Evolutionary conservation across 1,284 basidiomycete species (phyloP), one percentile per base, ranked within the genome.

Genomic region (Ceratobasidium sp.): DNA sequence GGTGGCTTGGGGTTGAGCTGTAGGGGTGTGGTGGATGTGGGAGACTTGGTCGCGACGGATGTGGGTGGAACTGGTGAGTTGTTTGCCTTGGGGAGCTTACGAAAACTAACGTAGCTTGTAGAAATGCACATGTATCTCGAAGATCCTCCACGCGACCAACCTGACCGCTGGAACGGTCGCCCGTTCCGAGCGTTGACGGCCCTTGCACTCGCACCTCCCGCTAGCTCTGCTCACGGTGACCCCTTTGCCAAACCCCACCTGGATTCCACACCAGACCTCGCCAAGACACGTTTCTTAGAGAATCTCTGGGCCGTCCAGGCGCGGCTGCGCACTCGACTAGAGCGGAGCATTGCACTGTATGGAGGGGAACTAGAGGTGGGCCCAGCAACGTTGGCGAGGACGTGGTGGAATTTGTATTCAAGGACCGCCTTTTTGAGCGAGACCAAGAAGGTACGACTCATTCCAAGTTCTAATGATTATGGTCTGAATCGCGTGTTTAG

Each of bases 71-170:
- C 92, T 79, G 94, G 95, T 96, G 83, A 82, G 89, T 84, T 73
- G 74, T 14, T 41, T 23, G 44, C 62, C 46, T 50, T 33, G 48
- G 38, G 18, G 35, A 27, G 35, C 0, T 16, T 30, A 23, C n/a
- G 52, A 44, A 41, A 27, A 48, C 68, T 76, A 55, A 57, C 50
- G 65, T 50, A 68, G 57, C 66, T 23, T 66, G 23, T 81, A 94
- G 96, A 97, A 81, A 91, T 98, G 77, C 93, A 97, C 81, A 82
- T 97, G 18, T 94, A 92, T 83, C 86, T 97, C 64, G 94, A 96
- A 83, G 90, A 87, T 68, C 92, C 94, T 35, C 94, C 94, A 7
- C 85, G 89, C 79, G 95, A 95, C 82, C 91, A 94, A 83, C 90
- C 88, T 20, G 94, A 96, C 62, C 89, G 92, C 60, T 97, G 96